Base-by-base conservation (phyloP, 768 basidiomycete genomes). In the Boletus coccyginus region DNA sequence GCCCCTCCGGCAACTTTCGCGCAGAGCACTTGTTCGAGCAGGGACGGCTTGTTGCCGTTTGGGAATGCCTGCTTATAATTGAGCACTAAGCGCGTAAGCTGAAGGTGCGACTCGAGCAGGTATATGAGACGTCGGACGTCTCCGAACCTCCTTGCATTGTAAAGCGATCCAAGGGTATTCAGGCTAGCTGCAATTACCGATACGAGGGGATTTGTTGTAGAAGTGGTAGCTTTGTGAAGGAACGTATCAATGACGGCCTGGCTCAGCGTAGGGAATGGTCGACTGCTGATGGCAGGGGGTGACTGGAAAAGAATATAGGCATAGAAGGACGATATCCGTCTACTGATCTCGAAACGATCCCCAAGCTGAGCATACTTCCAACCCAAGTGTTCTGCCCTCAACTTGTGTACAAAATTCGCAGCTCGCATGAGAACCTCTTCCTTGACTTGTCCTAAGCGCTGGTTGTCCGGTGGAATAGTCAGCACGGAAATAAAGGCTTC, bases 321-420 rank as follows among this genome's bases (percentile, higher is more conserved):
- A 67, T 90, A 95, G 31, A 95, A 74, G 9, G 77, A 75, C 11
- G 84, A 80, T 27, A 93, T 76, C 16, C 85, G 76, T 50, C 80
- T 77, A n/a, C 87, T 88, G 46, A 98, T 87, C 73, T 92, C 89
- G 64, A 92, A 95, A 39, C 90, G 81, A 66, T 92, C 89, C 6
- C 87, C 87, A 13, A 94, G 77, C 53, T 88, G 87, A 5, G 77
- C 76, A 61, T 94, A 97, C 68, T 90, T 90, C 94, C 94, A 98
- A 3, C 85, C 82, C 39, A 85, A 68, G 69, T 92, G 89, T 62
- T 89, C 87, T 1, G 88, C 81, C 94, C 67, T 95, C 90, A 8
- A n/a, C n/a, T 83, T 82, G 63, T 94, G 91, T 10, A 95, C 81
- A 59, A 94, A 92, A 6, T 78, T 78, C 13, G 85, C 78, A 0